Conservation (phyloP, 192 early-diverging fungal genomes). For the Rhizophagus sp. region DNA sequence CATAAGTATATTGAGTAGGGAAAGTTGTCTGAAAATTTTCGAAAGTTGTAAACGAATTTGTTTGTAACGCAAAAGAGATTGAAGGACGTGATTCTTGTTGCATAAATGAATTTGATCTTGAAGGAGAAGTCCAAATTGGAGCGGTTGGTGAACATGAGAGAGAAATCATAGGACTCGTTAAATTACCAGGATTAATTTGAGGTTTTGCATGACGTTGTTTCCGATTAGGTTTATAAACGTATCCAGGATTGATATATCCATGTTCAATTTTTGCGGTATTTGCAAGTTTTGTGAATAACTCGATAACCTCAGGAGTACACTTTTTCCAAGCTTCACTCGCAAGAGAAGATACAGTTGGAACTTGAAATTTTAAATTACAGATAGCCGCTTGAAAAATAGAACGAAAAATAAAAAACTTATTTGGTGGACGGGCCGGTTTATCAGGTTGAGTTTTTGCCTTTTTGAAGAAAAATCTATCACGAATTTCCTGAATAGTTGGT, state of each 20-base stretch:
- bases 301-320: constrained; percentile 16
- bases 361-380: constrained; percentile 24
- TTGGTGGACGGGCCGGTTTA: constrained; percentile 29
- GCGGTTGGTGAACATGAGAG: background rate
- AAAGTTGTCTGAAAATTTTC: background rate
- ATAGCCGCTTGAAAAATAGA: constrained; percentile 24
- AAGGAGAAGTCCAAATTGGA: background rate
- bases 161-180: background rate
- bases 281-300: constrained; percentile 15
- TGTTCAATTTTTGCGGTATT: constrained; percentile 24
- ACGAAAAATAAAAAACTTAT: constrained; percentile 32
- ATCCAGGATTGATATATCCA: constrained; percentile 27
- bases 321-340: constrained; percentile 30
- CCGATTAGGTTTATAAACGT: constrained; percentile 23
- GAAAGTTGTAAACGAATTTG: background rate
- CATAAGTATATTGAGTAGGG: background rate
- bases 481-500: constrained; percentile 19
- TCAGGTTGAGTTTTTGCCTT: constrained; percentile 29
- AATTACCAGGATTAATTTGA: background rate
- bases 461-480: constrained; percentile 25
- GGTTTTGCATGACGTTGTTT: background rate
- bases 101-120: background rate
- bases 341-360: constrained; percentile 20
- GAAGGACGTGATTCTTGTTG: background rate
- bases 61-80: background rate